phyloP scores from a whole-genome alignment of 106 monocot species.

The Platanthera zijinensis region DNA sequence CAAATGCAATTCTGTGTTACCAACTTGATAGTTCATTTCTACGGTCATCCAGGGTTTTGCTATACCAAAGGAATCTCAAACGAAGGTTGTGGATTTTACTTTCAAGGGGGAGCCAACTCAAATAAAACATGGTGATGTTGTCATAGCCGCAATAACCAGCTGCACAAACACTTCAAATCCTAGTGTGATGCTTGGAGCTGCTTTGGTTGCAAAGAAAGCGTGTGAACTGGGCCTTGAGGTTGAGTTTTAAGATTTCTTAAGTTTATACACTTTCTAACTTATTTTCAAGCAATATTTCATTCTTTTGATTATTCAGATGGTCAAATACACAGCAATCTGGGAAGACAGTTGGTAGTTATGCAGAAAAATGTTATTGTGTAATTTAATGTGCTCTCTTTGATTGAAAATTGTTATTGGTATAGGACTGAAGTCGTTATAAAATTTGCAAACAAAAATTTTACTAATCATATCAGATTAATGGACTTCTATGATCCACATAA shows the following conservation, averaged over 20 bases:
- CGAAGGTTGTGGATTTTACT: conserved; percentile 62
- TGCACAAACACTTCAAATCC: conserved; percentile 98
- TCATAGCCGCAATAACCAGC: conserved; percentile 95
- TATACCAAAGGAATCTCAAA: conserved; percentile 80
- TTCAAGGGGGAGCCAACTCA: conserved; percentile 65
- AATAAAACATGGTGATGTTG: conserved; percentile 91
- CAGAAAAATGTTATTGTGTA: not conserved
- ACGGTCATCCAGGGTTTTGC: conserved; percentile 65
- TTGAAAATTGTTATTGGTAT: not conserved
- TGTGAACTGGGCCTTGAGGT: conserved; percentile 95
- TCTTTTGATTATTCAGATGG: not conserved
- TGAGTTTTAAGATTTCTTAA: conserved; percentile 4
- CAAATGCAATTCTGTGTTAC: not conserved
- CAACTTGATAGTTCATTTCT: not conserved
- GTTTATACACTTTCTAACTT: not conserved
- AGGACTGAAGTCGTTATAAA: not conserved
- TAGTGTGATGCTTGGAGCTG: conserved; percentile 96
- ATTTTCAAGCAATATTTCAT: not conserved
- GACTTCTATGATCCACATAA: not conserved
- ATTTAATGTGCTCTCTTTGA: not conserved
- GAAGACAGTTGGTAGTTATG: not conserved
- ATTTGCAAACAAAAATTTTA: not conserved
- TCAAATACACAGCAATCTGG: not conserved
- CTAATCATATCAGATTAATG: not conserved
- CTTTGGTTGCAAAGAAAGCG: conserved; percentile 91